phyloP scores from a whole-genome alignment of 2,329 filamentous ascomycete species.

The Claviceps humidiphila region DNA sequence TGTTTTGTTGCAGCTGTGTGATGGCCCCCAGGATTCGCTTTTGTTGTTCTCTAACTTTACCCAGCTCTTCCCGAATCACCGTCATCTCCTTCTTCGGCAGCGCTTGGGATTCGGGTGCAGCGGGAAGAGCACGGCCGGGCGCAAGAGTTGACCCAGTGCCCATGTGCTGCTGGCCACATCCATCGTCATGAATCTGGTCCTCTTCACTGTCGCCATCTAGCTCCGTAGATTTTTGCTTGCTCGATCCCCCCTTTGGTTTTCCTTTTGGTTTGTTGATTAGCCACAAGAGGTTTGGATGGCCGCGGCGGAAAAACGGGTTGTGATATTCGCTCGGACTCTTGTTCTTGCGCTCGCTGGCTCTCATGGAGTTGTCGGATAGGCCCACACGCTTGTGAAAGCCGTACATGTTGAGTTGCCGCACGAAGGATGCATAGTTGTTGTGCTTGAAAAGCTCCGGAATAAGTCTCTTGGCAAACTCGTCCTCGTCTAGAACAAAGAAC shows the following conservation, averaged over 20 bases:
- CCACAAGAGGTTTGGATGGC: slow-evolving; percentile 86
- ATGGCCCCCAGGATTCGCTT: slow-evolving; percentile 75
- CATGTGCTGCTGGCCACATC: slow-evolving; percentile 17
- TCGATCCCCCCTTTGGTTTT: slow-evolving; percentile 43
- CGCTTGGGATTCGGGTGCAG: slow-evolving; percentile 30
- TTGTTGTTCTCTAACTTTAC: slow-evolving; percentile 75
- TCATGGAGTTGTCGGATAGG: slow-evolving; percentile 93
- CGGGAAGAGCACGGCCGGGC: slow-evolving; percentile 22
- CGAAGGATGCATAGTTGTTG: slow-evolving; percentile 95
- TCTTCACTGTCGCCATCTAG: slow-evolving; percentile 44
- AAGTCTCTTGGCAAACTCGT: slow-evolving; percentile 94
- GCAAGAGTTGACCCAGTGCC: slow-evolving; percentile 10
- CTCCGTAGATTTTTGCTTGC: slow-evolving; percentile 32
- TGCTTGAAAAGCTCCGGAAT: slow-evolving; percentile 98
- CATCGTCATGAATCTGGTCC: slow-evolving; percentile 45
- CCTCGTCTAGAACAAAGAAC: slow-evolving; percentile 92
- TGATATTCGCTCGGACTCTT: slow-evolving; percentile 98
- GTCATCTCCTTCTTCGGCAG: slow-evolving; percentile 61
- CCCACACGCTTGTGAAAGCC: slow-evolving; percentile 95
- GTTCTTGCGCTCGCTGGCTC: slow-evolving; percentile 89
- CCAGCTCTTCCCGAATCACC: slow-evolving; percentile 65
- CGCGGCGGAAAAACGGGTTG: slow-evolving; percentile 90
- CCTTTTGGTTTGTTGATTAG: slow-evolving; percentile 90
- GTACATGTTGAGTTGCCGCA: slow-evolving; percentile 92
- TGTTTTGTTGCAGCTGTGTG: slow-evolving; percentile 66